Base-by-base conservation (phyloP, 108 stramenopile species). In the Cylindrotheca fusiformis region DNA sequence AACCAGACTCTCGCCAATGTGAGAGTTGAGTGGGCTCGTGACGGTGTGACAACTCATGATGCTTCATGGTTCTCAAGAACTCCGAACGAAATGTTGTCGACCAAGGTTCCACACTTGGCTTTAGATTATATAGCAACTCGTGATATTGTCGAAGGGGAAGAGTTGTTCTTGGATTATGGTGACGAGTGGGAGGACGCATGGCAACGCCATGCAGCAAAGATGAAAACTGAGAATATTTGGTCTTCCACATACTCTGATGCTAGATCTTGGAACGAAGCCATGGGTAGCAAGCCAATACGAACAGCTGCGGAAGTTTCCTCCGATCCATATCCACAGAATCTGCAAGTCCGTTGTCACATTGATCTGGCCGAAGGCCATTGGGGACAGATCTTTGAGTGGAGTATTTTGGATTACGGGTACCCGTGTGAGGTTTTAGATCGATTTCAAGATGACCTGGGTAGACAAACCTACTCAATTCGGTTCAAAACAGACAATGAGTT, bases 101-200 rank as follows among this genome's bases (percentile, higher is more conserved):
- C 54, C 20, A 70, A 71, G 24, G 71, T 19, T 20, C 32, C 69
- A 2, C 70, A 71, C 0, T 27, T 88, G 2, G 60, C 69, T 1
- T 67, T 88, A 29, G 80, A 84, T 3, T 84, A 75, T 41, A 49
- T 82, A 18, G 84, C 88, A 3, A 60, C 72, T 14, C 55, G 72
- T 24, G 72, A 85, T 55, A 86, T 89, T 56, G 32, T 48, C 17
- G 63, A 76, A 50, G 82, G 77, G 0, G 88, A 89, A 21, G 88
- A 89, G 55, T 32, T 89, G 28, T 77, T 82, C 29, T 61, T 89
- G 44, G 67, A 85, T 63, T 89, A 89, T 70, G 88, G 88, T 2
- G 41, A 51, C 14, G 72, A 65, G 22, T 89, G 84, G 84, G 71
- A 80, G 52, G 45, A 69, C n/a, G 82, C 80, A 47, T 86, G 80